Conservation (phyloP, 1,139 yeast genomes). For the Debaryomyces subglobosus region DNA sequence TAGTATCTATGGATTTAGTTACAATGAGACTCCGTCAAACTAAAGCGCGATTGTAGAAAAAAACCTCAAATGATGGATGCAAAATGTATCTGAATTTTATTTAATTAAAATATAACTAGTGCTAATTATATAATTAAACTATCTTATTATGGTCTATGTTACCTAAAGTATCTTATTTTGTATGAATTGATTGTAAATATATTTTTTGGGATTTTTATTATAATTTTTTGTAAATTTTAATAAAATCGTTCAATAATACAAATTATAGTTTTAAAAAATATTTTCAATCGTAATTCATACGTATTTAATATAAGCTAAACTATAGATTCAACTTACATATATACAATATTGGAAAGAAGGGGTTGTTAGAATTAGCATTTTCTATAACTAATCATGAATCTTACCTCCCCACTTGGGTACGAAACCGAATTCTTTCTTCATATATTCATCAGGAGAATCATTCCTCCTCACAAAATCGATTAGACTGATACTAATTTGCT, state of each 20-base stretch:
- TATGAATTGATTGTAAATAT: neutral
- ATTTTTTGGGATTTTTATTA: neutral
- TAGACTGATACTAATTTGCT: conserved; percentile 61
- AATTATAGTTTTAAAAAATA: neutral
- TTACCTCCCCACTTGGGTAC: conserved; percentile 58
- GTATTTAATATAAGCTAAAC: neutral
- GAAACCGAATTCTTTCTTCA: conserved; percentile 43
- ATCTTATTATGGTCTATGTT: neutral
- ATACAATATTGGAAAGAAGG: neutral
- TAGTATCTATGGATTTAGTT: conserved; percentile 12
- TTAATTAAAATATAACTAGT: too few species aligned
- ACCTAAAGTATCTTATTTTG: neutral
- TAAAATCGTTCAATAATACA: neutral
- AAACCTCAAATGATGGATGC: neutral
- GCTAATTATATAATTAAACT: too few species aligned
- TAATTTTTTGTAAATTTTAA: neutral
- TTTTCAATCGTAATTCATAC: neutral
- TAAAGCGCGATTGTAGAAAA: neutral
- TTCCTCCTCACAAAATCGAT: conserved; percentile 52
- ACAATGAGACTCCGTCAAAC: too few species aligned
- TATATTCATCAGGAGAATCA: conserved; percentile 38
- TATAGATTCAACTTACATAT: neutral
- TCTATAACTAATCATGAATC: conserved; percentile 26
- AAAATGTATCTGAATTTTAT: neutral
- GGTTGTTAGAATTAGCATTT: neutral